Percentiles rank a stretch among this genome's conserved stretches.
phyloP scores from a whole-genome alignment of 208 protist genomes.

The Leishmania amazonensis region DNA sequence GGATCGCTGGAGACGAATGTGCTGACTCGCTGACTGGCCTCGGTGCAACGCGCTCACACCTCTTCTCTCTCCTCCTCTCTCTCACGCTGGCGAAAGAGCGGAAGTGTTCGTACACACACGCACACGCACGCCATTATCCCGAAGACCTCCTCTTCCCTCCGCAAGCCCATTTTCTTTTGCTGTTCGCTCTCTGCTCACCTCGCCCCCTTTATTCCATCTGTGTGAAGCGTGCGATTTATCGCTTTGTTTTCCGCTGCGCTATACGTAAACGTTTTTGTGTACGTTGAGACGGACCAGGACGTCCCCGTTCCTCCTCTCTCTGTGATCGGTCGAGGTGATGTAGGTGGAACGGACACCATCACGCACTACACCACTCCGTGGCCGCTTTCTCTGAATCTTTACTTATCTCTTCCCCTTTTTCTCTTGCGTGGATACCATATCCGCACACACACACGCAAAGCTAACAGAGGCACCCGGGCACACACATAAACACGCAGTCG shows the following conservation, averaged over 20 bases:
- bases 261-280: neutral
- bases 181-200: neutral
- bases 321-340: neutral
- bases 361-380: neutral
- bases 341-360: neutral
- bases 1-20: neutral
- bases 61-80: neutral
- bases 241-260: neutral
- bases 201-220: neutral
- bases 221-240: neutral
- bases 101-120: neutral
- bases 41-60: neutral
- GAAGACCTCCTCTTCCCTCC: neutral
- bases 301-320: neutral
- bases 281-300: neutral
- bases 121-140: neutral
- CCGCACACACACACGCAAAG: neutral
- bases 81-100: neutral
- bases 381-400: neutral
- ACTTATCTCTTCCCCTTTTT: neutral
- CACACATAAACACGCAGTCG: neutral
- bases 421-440: neutral
- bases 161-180: neutral
- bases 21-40: neutral
- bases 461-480: neutral